Base-by-base conservation (phyloP, 371 early-diverging fungal genomes). In the Chytridiales sp. region DNA sequence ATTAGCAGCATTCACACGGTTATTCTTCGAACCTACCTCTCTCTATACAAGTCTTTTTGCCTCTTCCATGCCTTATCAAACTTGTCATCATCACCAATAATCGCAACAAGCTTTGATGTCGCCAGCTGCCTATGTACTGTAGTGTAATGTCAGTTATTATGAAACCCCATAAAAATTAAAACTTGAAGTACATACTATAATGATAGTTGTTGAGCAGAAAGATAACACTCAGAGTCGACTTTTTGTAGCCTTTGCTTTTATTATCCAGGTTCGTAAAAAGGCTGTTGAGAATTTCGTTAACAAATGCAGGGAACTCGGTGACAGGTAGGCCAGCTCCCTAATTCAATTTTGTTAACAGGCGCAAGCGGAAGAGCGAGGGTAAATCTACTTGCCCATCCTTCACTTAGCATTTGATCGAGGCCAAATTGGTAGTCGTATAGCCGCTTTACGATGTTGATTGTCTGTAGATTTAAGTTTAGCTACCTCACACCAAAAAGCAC, bases 171-270 rank as follows among this genome's bases (percentile, higher is more conserved):
- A 32, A 39, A 22, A 2, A 32, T 13, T 19, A 9, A 13, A 21
- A 13, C 46, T 11, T 46, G 8, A 43, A 46, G 11, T 22, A 24
- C 47, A 39, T 38, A 65, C 65, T 41, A 62, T 88, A 87, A 54
- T 89, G 81, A 61, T 80, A 88, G 67, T 93, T 93, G 74, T 93
- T 93, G 40, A 91, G 74, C 47, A 89, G 67, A 63, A 93, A 93
- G 22, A 93, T 61, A 4, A 78, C 76, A 0, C 84, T 78, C 35
- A 93, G 60, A 3, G 87, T 80, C n/a, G 83, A 76, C 57, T 87
- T 85, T 59, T 89, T 90, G 73, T 93, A 93, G 78, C 81, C 41
- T 60, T 80, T 75, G 21, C 90, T 76, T 67, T 87, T 88, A 0
- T 61, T 56, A 40, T 91, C 89, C 41, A 90, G 60, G 11, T 77